A percentile compares a stretch with the other conserved stretches of the same genome.
Conservation (phyloP, 306 rosid genomes). For the Fragaria iinumae region DNA sequence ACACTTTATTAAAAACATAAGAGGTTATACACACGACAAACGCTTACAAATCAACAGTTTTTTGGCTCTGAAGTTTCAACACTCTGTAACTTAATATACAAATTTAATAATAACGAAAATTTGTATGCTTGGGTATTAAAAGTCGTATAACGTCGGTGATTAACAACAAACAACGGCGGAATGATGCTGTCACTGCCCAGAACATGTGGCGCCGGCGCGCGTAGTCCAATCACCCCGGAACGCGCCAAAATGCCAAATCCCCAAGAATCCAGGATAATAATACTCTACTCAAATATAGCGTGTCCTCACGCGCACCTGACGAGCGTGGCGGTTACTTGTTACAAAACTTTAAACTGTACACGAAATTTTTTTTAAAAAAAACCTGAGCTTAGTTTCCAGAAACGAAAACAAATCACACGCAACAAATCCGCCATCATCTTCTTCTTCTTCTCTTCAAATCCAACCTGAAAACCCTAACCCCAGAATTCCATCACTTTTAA, state of each 20-base stretch:
- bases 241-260: not conserved
- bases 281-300: not conserved
- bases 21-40: too few species aligned
- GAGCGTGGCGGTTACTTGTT: not conserved
- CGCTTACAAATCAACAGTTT: too few species aligned
- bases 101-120: too few species aligned
- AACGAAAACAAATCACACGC: not conserved
- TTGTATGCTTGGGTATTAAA: too few species aligned
- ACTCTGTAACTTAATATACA: too few species aligned
- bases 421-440: not conserved
- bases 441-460: slow-evolving; percentile 33
- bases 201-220: not conserved
- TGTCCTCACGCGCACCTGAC: not conserved
- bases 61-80: too few species aligned
- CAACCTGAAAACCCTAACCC: slow-evolving; percentile 43
- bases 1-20: too few species aligned
- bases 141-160: too few species aligned
- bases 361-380: not conserved
- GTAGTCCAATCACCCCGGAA: not conserved
- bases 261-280: too few species aligned
- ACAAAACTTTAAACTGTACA: not conserved
- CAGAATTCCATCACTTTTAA: not conserved
- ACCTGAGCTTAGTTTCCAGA: not conserved
- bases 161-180: too few species aligned
- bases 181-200: not conserved